These are phyloP conservation scores for Boletus rubropictus DNA, from an alignment of 768 basidiomycete genomes.

Conservation along the genomic window DNA sequence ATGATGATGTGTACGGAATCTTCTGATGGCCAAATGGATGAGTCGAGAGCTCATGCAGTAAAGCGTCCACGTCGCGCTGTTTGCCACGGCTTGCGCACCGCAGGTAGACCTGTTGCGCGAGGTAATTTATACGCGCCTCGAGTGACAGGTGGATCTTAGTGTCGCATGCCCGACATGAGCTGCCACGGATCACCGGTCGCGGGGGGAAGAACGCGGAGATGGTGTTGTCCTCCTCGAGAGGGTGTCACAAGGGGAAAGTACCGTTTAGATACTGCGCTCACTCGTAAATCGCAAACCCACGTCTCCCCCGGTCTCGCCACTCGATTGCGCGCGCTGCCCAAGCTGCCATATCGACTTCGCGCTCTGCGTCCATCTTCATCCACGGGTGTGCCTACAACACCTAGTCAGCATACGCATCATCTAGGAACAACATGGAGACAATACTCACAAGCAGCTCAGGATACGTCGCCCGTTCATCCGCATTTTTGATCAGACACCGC, in stretches of 20 bases:
- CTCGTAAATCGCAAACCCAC: conserved; percentile 18
- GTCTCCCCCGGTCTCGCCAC: conserved; percentile 29
- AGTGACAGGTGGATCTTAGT: conserved; percentile 1
- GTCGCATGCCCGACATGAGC: background rate
- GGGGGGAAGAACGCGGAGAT: conserved; percentile 21
- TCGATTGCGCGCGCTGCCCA: conserved; percentile 66
- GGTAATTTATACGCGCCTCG: background rate
- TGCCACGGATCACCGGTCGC: conserved; percentile 17
- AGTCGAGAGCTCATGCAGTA: background rate
- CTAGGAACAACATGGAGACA: background rate
- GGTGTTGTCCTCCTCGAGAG: conserved; percentile 15
- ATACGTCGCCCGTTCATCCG: conserved; percentile 76
- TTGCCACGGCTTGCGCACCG: too few species aligned
- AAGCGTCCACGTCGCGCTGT: background rate
- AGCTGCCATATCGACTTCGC: conserved; percentile 74
- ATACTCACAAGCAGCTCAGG: conserved; percentile 64
- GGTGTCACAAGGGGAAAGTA: conserved; percentile 7
- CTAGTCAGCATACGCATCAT: background rate
- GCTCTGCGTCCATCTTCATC: conserved; percentile 51
- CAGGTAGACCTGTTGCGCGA: background rate
- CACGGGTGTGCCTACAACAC: conserved; percentile 65
- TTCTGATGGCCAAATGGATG: background rate
- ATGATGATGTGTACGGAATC: background rate
- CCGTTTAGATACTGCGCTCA: conserved; percentile 13
- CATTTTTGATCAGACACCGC: conserved; percentile 75